phyloP scores from a whole-genome alignment of 257 asterid genomes.

The Paraleonurus japonicus region DNA sequence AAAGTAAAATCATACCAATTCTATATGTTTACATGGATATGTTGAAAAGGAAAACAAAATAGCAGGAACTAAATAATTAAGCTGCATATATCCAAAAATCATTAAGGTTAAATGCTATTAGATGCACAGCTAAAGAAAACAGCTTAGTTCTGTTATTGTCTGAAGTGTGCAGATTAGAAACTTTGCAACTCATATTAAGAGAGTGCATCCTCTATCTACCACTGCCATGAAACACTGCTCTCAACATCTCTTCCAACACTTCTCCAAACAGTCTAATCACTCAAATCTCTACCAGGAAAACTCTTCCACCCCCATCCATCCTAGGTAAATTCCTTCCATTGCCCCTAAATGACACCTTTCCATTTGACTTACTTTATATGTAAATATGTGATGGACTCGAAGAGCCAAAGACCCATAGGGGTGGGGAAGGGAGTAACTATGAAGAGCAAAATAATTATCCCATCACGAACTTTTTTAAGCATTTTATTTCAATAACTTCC shows the following conservation, averaged over 20 bases:
- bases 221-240: background rate
- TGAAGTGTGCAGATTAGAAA: background rate
- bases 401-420: background rate
- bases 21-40: background rate
- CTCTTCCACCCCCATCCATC: slow-evolving; percentile 1
- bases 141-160: background rate
- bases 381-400: background rate
- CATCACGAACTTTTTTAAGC: background rate
- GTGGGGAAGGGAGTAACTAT: background rate
- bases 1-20: background rate
- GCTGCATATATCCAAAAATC: background rate
- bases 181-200: slow-evolving; percentile 5
- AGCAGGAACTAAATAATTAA: background rate
- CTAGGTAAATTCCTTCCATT: slow-evolving; percentile 5
- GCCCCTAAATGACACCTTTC: slow-evolving; percentile 1
- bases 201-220: background rate
- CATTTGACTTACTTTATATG: background rate
- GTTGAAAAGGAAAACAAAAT: background rate
- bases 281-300: slow-evolving; percentile 6
- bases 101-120: background rate
- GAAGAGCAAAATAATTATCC: background rate
- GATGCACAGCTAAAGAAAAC: background rate
- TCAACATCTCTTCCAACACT: background rate
- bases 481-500: background rate
- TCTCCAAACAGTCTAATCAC: background rate